phyloP scores from a whole-genome alignment of 2,329 filamentous ascomycete species.

The Fulvia fulva region DNA sequence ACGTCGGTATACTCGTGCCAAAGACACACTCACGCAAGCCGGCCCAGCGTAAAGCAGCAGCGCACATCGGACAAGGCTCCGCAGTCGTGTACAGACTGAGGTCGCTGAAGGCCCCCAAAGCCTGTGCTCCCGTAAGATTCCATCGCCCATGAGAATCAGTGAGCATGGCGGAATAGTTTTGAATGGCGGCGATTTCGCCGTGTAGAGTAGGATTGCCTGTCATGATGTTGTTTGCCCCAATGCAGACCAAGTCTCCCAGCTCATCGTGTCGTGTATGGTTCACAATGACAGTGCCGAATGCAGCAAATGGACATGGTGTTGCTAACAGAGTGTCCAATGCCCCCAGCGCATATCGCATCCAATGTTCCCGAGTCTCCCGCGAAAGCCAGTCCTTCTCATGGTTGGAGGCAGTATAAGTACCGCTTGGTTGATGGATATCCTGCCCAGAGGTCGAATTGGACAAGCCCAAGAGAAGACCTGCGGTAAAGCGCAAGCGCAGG shows the following conservation, averaged over 20 bases:
- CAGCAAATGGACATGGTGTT: conserved; percentile 51
- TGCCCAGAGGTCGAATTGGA: background rate
- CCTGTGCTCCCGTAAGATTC: conserved; percentile 39
- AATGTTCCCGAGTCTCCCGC: conserved; percentile 34
- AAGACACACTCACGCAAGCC: conserved; percentile 55
- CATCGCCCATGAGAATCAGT: conserved; percentile 46
- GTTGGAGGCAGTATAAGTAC: background rate
- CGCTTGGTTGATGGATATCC: background rate
- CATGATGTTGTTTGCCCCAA: conserved; percentile 46
- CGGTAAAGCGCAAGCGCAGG: background rate
- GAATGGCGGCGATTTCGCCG: conserved; percentile 54
- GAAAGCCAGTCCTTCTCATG: background rate
- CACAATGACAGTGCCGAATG: conserved; percentile 54
- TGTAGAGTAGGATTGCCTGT: conserved; percentile 54
- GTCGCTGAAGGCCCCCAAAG: conserved; percentile 44
- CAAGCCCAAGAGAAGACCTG: background rate
- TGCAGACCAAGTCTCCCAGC: conserved; percentile 48
- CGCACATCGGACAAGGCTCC: conserved; percentile 57
- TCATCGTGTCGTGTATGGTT: conserved; percentile 48
- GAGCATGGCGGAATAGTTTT: conserved; percentile 50
- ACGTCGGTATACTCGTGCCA: conserved; percentile 48
- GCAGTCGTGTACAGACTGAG: conserved; percentile 56
- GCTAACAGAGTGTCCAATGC: conserved; percentile 39
- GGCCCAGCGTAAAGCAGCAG: conserved; percentile 54
- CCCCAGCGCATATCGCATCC: conserved; percentile 51